phyloP scores from a whole-genome alignment of 768 basidiomycete species.

The Kwoniella dejecticola region DNA sequence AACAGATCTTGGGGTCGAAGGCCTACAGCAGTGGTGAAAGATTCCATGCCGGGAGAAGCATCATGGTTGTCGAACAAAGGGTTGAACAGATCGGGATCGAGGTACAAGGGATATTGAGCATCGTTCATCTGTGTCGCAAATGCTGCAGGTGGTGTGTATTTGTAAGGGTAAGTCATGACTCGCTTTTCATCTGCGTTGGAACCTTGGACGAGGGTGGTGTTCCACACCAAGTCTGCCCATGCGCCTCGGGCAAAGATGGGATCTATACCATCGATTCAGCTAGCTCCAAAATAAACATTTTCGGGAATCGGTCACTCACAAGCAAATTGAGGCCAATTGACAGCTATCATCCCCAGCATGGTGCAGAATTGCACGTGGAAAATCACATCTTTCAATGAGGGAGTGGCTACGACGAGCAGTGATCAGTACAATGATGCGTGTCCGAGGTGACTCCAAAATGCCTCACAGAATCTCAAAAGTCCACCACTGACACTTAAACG shows the following conservation, averaged over 20 bases:
- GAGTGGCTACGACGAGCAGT: no score
- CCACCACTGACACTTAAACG: constrained; percentile 80
- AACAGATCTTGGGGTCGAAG: constrained; percentile 80
- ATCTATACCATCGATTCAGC: constrained; percentile 60
- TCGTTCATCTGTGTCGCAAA: constrained; percentile 76
- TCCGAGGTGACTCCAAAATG: no score
- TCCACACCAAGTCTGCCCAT: constrained; percentile 70
- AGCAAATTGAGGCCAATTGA: constrained; percentile 89
- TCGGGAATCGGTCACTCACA: constrained; percentile 62
- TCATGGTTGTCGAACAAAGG: constrained; percentile 68
- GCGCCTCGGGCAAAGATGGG: constrained; percentile 84
- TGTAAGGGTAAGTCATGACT: constrained; percentile 65
- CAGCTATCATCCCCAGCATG: constrained; percentile 85
- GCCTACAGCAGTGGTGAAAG: constrained; percentile 83
- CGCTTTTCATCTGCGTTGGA: constrained; percentile 59
- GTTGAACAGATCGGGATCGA: constrained; percentile 70
- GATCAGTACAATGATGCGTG: no score
- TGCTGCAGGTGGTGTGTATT: constrained; percentile 66
- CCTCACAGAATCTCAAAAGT: constrained; percentile 82
- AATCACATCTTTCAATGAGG: constrained; percentile 86
- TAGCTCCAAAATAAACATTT: not conserved
- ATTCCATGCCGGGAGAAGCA: constrained; percentile 68
- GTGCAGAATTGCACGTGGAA: constrained; percentile 80
- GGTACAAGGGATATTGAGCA: constrained; percentile 71
- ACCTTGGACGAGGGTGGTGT: constrained; percentile 69